Percentiles rank a stretch among this genome's conserved stretches.
Evolutionary conservation across 2,329 filamentous ascomycete genomes (phyloP).

Genomic region (Samsoniella hepiali): DNA sequence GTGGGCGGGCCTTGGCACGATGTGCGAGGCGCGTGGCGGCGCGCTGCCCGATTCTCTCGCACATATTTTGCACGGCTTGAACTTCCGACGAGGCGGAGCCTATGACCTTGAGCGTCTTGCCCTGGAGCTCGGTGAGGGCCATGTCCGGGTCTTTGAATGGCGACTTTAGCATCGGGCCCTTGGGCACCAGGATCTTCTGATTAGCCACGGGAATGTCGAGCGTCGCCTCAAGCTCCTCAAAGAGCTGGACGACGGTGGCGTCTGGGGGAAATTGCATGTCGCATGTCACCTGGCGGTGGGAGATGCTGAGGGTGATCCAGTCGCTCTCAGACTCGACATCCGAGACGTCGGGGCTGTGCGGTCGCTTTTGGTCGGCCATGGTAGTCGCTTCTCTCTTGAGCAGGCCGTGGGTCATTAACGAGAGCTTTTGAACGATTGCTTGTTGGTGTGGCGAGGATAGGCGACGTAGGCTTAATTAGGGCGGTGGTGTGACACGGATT

Average conservation of each 20-base stretch:
- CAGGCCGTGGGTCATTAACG: neutral
- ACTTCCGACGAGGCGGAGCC: slow-evolving; percentile 61
- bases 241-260: slow-evolving; percentile 56
- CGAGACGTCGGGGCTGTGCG: slow-evolving; percentile 9
- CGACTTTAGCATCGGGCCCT: slow-evolving; percentile 60
- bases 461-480: neutral
- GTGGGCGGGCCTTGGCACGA: slow-evolving; percentile 27
- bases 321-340: slow-evolving; percentile 25
- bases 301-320: slow-evolving; percentile 43
- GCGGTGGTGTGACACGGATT: slow-evolving; percentile 8
- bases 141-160: slow-evolving; percentile 60
- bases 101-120: slow-evolving; percentile 63
- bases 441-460: neutral
- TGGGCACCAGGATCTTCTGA: slow-evolving; percentile 67
- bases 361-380: slow-evolving; percentile 18
- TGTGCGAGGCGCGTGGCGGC: slow-evolving; percentile 40
- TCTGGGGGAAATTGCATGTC: slow-evolving; percentile 42
- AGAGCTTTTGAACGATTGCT: too few species aligned
- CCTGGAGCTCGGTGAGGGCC: slow-evolving; percentile 45
- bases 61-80: slow-evolving; percentile 50
- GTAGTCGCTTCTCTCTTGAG: neutral
- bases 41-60: slow-evolving; percentile 45
- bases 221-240: slow-evolving; percentile 50
- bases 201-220: slow-evolving; percentile 60
- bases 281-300: slow-evolving; percentile 45